A percentile compares a stretch with the other conserved stretches of the same genome.
These are phyloP conservation scores for Leccinum disarticulatum DNA, from an alignment of 768 basidiomycete genomes.

Conservation along the genomic window DNA sequence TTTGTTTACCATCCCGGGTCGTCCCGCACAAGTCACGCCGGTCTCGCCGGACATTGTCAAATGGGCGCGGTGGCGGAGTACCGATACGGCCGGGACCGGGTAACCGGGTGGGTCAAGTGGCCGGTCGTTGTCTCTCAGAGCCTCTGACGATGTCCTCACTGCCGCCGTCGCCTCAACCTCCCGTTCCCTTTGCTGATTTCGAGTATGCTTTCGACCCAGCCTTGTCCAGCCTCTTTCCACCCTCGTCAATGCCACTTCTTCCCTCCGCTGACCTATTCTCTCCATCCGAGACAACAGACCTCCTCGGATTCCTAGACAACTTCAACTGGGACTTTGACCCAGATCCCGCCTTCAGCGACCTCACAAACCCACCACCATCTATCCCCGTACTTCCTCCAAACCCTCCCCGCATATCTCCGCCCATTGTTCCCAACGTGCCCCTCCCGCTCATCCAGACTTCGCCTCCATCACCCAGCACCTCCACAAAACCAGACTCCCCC, in stretches of 20 bases:
- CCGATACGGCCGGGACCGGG: slow-evolving; percentile 15
- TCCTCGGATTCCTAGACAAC: slow-evolving; percentile 81
- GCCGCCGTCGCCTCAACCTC: slow-evolving; percentile 41
- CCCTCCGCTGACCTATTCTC: slow-evolving; percentile 80
- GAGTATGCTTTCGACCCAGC: slow-evolving; percentile 70
- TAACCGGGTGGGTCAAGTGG: slow-evolving; percentile 13
- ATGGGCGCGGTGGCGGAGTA: not conserved
- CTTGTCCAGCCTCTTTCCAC: slow-evolving; percentile 53
- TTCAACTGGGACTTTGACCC: slow-evolving; percentile 66
- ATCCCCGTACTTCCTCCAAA: not conserved
- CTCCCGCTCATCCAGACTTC: slow-evolving; percentile 3
- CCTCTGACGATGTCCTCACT: slow-evolving; percentile 27
- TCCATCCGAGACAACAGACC: slow-evolving; percentile 70
- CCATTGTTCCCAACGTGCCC: not conserved
- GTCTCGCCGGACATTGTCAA: slow-evolving; percentile 6
- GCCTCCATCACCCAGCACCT: slow-evolving; percentile 6
- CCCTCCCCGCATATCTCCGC: not conserved
- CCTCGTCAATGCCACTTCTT: slow-evolving; percentile 60
- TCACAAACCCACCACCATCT: slow-evolving; percentile 2
- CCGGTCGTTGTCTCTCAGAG: slow-evolving; percentile 14
- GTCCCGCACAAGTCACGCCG: slow-evolving; percentile 13
- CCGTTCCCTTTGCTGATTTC: slow-evolving; percentile 65
- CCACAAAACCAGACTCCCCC: slow-evolving; percentile 7
- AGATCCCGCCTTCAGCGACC: slow-evolving; percentile 30
- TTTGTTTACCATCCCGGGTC: slow-evolving; percentile 26